phyloP scores from a whole-genome alignment of 2,329 filamentous ascomycete genomes.

The Colletotrichum spinosum region DNA sequence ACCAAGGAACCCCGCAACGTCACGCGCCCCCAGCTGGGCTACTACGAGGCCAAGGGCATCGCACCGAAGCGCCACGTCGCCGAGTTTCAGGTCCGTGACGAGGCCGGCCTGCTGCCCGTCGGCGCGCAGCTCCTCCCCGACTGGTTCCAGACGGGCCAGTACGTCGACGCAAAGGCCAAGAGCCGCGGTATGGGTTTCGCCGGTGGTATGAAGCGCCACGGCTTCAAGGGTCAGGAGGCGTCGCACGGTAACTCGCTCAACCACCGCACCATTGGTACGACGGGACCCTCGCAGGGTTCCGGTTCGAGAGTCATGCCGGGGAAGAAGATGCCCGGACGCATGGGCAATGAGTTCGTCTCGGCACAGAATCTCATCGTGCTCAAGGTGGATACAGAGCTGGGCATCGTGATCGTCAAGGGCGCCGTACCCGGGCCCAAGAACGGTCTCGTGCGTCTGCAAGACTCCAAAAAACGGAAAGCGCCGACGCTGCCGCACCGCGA shows the following conservation, averaged over 20 bases:
- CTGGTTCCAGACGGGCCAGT: slow-evolving; percentile 93
- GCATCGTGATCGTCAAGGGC: slow-evolving; percentile 89
- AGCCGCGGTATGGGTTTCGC: slow-evolving; percentile 92
- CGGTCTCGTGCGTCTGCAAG: slow-evolving; percentile 85
- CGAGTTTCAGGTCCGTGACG: slow-evolving; percentile 87
- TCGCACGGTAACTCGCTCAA: slow-evolving; percentile 96
- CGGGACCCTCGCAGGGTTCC: slow-evolving; percentile 89
- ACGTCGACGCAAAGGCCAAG: slow-evolving; percentile 84
- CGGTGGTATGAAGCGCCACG: slow-evolving; percentile 97
- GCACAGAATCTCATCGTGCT: slow-evolving; percentile 92
- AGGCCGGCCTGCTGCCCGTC: slow-evolving; percentile 78
- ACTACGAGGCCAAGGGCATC: slow-evolving; percentile 85
- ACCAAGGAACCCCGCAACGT: slow-evolving; percentile 80
- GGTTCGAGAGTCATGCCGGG: slow-evolving; percentile 93
- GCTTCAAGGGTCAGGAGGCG: slow-evolving; percentile 88
- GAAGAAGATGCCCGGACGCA: slow-evolving; percentile 97
- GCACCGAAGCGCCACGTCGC: slow-evolving; percentile 85
- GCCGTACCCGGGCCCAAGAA: slow-evolving; percentile 90
- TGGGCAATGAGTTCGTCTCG: slow-evolving; percentile 91
- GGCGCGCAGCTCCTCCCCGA: slow-evolving; percentile 83
- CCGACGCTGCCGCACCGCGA: slow-evolving; percentile 62
- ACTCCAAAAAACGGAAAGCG: slow-evolving; percentile 85
- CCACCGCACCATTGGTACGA: slow-evolving; percentile 91
- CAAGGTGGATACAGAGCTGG: slow-evolving; percentile 87
- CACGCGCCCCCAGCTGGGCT: slow-evolving; percentile 85